Evolutionary conservation across 2,329 filamentous ascomycete genomes (phyloP).

Genomic region (Stagonosporopsis cucurbitacearum): DNA sequence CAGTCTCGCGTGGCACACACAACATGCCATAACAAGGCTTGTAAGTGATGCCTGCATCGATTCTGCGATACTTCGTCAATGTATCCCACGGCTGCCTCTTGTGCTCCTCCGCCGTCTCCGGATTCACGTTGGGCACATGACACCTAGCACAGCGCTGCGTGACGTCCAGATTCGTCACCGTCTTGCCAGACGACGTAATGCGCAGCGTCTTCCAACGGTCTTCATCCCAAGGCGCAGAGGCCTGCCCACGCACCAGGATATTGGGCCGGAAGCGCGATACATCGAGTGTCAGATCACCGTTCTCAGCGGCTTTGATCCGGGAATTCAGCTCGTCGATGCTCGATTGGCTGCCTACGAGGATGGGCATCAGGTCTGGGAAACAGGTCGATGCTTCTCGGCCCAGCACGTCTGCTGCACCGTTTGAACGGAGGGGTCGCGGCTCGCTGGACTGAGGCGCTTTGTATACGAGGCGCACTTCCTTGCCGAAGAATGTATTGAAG

Average conservation of each 20-base stretch:
- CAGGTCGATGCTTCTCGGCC: slow-evolving; percentile 62
- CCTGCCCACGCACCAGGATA: slow-evolving; percentile 62
- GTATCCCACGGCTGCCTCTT: slow-evolving; percentile 67
- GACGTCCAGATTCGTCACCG: slow-evolving; percentile 57
- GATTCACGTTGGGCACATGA: slow-evolving; percentile 70
- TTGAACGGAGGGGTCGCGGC: slow-evolving; percentile 61
- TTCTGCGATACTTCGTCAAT: slow-evolving; percentile 65
- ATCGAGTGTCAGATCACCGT: slow-evolving; percentile 61
- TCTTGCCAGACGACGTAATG: slow-evolving; percentile 39
- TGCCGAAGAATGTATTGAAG: slow-evolving; percentile 64
- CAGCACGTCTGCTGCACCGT: slow-evolving; percentile 60
- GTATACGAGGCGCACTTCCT: slow-evolving; percentile 64
- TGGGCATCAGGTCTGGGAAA: slow-evolving; percentile 66
- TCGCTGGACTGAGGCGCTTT: slow-evolving; percentile 60
- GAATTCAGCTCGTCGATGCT: slow-evolving; percentile 65
- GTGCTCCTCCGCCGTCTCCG: slow-evolving; percentile 66
- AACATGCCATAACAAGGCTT: slow-evolving; percentile 74
- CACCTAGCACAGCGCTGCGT: slow-evolving; percentile 66
- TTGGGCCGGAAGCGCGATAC: slow-evolving; percentile 65
- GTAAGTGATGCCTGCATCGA: slow-evolving; percentile 66
- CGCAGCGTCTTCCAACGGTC: slow-evolving; percentile 68
- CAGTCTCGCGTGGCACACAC: slow-evolving; percentile 65
- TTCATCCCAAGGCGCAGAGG: slow-evolving; percentile 63
- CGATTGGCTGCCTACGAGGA: slow-evolving; percentile 62
- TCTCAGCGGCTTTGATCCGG: slow-evolving; percentile 53